Conservation (phyloP, 208 protist species). For the Trypanosoma conorhini region DNA sequence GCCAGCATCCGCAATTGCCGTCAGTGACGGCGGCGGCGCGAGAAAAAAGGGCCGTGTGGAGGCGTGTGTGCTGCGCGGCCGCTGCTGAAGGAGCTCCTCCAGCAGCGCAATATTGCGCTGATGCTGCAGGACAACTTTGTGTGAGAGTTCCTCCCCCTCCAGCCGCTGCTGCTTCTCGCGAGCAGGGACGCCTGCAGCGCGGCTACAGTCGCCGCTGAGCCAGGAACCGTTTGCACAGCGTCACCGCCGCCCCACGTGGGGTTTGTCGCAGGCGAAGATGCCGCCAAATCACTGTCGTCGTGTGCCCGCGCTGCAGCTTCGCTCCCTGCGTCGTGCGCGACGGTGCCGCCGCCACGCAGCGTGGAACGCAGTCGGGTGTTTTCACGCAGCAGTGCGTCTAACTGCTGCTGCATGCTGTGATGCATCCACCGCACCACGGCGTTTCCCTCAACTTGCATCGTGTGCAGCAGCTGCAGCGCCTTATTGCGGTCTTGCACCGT, state of each 20-base stretch:
- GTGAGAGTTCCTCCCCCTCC: constrained; percentile 47
- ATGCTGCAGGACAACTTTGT: constrained; percentile 34
- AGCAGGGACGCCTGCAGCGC: constrained; percentile 37
- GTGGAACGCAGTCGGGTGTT: constrained; percentile 29
- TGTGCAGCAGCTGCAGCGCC: constrained; percentile 40
- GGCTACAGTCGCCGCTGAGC: constrained; percentile 26
- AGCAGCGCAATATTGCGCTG: constrained; percentile 40
- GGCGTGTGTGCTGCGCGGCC: constrained; percentile 13
- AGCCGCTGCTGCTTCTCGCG: constrained; percentile 50
- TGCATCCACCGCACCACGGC: constrained; percentile 48
- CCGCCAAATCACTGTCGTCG: constrained; percentile 18
- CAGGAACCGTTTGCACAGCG: neutral
- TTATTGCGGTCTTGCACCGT: constrained; percentile 48
- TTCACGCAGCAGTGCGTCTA: constrained; percentile 37
- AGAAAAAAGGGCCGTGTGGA: too few species aligned
- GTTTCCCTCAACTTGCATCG: constrained; percentile 54
- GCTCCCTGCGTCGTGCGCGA: neutral
- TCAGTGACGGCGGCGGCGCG: neutral
- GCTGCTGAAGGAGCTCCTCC: constrained; percentile 48
- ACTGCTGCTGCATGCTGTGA: constrained; percentile 35
- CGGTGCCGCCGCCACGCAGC: constrained; percentile 1
- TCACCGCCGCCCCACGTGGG: neutral
- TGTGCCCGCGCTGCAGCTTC: neutral
- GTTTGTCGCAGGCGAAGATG: too few species aligned
- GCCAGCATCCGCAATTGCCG: neutral